phyloP scores from a whole-genome alignment of 805 yeast genomes.

The Grigorovia transvaalensis region DNA sequence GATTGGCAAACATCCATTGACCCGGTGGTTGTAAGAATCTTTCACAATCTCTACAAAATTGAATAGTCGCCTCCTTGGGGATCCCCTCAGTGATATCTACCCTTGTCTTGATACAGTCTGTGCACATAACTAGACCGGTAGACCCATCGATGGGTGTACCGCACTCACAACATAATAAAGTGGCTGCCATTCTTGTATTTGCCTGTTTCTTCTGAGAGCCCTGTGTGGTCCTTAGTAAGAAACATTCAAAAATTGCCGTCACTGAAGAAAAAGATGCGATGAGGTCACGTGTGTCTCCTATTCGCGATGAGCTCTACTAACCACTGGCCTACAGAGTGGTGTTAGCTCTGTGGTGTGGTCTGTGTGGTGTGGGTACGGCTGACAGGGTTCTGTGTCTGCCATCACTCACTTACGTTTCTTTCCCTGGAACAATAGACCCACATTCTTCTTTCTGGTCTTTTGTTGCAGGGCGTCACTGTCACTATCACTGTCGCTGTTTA shows the following conservation, averaged over 20 bases:
- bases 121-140: constrained; percentile 85
- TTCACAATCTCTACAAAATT: constrained; percentile 96
- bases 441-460: constrained; percentile 17
- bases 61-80: constrained; percentile 85
- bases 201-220: background rate
- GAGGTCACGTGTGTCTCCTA: background rate
- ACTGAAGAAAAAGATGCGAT: background rate
- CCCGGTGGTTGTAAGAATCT: constrained; percentile 89
- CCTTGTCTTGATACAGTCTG: constrained; percentile 88
- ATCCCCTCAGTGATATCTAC: constrained; percentile 90
- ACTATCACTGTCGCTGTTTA: constrained; percentile 6
- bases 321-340: too few species aligned
- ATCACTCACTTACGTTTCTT: constrained; percentile 6
- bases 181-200: constrained; percentile 30
- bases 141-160: constrained; percentile 98
- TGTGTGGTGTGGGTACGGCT: too few species aligned
- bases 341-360: too few species aligned
- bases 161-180: constrained; percentile 95
- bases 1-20: constrained; percentile 83
- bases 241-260: background rate
- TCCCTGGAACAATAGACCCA: constrained; percentile 20
- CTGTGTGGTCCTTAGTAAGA: background rate
- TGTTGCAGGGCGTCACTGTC: constrained; percentile 10
- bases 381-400: background rate
- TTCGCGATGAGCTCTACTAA: too few species aligned